These are phyloP conservation scores for Coemansia sp. DNA, from an alignment of 192 early-diverging fungal genomes.

Conservation along the genomic window DNA sequence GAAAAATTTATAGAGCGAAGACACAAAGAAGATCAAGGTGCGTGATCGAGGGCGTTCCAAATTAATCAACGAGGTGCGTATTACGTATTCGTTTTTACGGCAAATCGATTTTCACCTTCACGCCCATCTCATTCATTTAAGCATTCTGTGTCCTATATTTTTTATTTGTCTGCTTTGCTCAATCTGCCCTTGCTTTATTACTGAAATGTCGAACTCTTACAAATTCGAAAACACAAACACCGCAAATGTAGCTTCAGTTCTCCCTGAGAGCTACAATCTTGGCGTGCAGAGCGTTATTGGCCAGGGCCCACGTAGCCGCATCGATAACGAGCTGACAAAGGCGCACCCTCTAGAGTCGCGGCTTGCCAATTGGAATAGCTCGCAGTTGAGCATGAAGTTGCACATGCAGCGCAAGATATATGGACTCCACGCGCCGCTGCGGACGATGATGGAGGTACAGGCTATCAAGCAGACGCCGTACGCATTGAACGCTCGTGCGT, in stretches of 20 bases:
- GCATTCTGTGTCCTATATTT: conserved; percentile 6
- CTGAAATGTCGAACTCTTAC: conserved; percentile 37
- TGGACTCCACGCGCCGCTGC: conserved; percentile 91
- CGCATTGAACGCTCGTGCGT: conserved; percentile 27
- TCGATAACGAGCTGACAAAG: conserved; percentile 33
- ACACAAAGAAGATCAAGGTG: background rate
- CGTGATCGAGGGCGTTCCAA: background rate
- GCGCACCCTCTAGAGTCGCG: conserved; percentile 84
- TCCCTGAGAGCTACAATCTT: conserved; percentile 20
- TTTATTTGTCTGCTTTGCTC: background rate
- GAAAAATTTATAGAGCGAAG: no score
- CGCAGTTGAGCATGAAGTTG: conserved; percentile 81
- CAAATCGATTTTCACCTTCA: background rate
- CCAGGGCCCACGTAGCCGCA: conserved; percentile 32
- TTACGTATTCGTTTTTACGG: conserved; percentile 1
- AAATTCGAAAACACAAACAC: conserved; percentile 31
- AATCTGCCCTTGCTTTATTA: background rate
- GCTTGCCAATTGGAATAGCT: conserved; percentile 78
- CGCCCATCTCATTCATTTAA: background rate
- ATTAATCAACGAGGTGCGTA: background rate
- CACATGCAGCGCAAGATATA: conserved; percentile 79
- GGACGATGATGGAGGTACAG: conserved; percentile 88
- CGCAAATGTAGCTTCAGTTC: conserved; percentile 28
- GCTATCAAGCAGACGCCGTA: conserved; percentile 50
- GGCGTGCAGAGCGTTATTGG: conserved; percentile 32